phyloP scores from a whole-genome alignment of 352 stramenopile species.

The Thalassiosira mediterranea region DNA sequence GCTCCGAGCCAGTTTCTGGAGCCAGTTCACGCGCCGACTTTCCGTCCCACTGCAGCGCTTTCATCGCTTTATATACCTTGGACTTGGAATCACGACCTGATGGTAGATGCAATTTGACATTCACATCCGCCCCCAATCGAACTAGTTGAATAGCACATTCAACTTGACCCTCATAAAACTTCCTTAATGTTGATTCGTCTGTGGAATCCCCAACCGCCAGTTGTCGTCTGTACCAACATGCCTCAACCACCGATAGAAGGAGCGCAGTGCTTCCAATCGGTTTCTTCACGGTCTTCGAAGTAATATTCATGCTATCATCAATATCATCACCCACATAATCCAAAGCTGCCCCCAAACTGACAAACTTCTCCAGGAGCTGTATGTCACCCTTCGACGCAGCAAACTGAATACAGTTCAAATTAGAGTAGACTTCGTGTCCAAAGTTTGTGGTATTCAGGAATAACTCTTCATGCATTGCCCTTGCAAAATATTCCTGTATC shows the following conservation, averaged over 20 bases:
- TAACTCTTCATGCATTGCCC: background rate
- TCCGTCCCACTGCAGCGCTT: background rate
- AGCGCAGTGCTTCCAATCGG: background rate
- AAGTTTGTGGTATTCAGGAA: background rate
- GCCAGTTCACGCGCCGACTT: background rate
- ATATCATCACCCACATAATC: background rate
- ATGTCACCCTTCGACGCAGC: background rate
- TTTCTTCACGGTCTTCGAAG: background rate
- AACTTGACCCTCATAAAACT: background rate
- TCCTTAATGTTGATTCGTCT: too few relatives aligned
- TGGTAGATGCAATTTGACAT: background rate
- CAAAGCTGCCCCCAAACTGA: background rate
- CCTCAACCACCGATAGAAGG: background rate
- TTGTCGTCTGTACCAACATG: too few relatives aligned
- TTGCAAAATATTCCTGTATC: background rate
- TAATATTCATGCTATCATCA: background rate
- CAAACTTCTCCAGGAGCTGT: background rate
- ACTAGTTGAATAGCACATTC: conserved; percentile 7
- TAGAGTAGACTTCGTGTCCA: background rate
- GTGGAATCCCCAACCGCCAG: too few relatives aligned
- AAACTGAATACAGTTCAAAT: conserved; percentile 4
- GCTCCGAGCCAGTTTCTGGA: background rate
- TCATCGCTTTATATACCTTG: background rate
- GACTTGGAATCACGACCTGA: background rate
- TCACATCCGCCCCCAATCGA: background rate